Conservation (phyloP, 2,329 filamentous ascomycete genomes). For the Fonsecaea nubica region DNA sequence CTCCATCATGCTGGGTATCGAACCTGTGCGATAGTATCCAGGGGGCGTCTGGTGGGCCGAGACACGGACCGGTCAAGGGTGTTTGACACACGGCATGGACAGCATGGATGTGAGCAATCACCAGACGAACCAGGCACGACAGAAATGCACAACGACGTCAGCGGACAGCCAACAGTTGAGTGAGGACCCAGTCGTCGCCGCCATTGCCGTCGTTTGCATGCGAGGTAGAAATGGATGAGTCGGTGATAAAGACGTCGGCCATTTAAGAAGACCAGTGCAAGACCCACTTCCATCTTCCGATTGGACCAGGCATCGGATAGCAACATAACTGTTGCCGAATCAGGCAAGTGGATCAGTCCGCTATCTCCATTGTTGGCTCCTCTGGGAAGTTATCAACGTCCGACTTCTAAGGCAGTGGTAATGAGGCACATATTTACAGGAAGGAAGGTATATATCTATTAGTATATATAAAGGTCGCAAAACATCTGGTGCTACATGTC, state of each 20-base stretch:
- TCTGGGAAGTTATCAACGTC: background rate
- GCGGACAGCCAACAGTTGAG: background rate
- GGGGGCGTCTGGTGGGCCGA: constrained; percentile 7
- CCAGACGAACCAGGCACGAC: background rate
- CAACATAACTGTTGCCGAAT: constrained; percentile 16
- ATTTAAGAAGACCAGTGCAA: background rate
- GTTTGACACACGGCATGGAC: background rate
- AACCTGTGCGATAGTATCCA: background rate
- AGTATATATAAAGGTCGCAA: background rate
- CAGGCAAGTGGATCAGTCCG: background rate
- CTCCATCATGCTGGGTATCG: background rate
- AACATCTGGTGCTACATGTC: background rate
- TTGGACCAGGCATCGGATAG: background rate
- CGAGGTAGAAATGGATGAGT: background rate
- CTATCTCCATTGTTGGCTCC: constrained; percentile 13
- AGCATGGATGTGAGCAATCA: background rate
- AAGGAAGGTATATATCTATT: background rate
- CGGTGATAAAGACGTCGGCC: background rate
- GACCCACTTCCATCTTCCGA: background rate
- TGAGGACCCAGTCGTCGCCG: background rate
- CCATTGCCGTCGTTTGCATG: background rate
- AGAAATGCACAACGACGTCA: background rate
- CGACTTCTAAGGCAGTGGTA: background rate
- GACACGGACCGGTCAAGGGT: constrained; percentile 2
- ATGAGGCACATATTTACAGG: background rate